Conservation (phyloP, 352 stramenopile genomes). For the Phytophthora multivora region DNA sequence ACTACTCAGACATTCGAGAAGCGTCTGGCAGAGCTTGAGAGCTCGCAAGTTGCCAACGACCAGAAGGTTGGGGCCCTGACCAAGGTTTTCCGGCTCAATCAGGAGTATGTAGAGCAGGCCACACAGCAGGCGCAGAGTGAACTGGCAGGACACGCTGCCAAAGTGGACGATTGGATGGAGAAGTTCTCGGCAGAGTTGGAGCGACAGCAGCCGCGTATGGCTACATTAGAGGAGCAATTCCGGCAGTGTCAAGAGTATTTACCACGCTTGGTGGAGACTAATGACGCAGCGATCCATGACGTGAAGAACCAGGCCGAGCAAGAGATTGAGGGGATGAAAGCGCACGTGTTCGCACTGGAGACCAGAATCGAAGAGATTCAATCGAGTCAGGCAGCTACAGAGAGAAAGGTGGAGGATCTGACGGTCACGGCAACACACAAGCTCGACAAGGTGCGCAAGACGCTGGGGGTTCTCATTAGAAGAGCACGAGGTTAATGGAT, state of each 20-base stretch:
- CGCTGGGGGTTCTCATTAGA: neutral
- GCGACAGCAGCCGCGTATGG: constrained; percentile 40
- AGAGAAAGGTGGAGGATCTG: constrained; percentile 49
- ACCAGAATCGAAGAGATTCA: constrained; percentile 50
- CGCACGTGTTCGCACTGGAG: constrained; percentile 51
- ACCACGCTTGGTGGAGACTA: constrained; percentile 34
- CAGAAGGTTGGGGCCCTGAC: constrained; percentile 70
- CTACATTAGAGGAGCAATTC: constrained; percentile 45
- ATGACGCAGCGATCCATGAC: constrained; percentile 31
- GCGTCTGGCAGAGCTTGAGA: constrained; percentile 60
- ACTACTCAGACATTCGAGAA: constrained; percentile 72
- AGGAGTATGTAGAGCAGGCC: constrained; percentile 73
- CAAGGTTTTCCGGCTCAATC: constrained; percentile 71
- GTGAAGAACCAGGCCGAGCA: constrained; percentile 29
- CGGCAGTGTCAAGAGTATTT: constrained; percentile 49
- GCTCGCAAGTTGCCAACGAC: constrained; percentile 43
- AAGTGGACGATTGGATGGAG: constrained; percentile 69
- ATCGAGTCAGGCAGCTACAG: constrained; percentile 27
- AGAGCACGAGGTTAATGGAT: neutral
- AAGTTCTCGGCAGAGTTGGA: constrained; percentile 57
- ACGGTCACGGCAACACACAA: constrained; percentile 45
- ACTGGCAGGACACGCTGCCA: constrained; percentile 38
- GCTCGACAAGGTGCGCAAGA: constrained; percentile 45
- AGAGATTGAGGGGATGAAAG: constrained; percentile 58
- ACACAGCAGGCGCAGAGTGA: constrained; percentile 45